phyloP scores from a whole-genome alignment of 108 stramenopile genomes.

The Epithemia pelagica region DNA sequence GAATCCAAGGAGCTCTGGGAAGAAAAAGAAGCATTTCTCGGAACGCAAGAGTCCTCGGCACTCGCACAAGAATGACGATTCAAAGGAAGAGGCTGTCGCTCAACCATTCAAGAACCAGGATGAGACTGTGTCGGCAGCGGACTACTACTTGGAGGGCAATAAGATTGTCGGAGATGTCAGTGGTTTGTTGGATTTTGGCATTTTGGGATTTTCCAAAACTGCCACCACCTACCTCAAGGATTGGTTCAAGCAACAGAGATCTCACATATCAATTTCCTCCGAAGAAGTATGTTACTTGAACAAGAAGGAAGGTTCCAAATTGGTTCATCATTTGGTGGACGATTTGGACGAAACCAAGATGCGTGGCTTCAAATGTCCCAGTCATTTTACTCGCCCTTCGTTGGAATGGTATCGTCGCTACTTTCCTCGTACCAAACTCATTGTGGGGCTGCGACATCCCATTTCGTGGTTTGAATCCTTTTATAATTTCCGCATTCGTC shows the following conservation, averaged over 20 bases:
- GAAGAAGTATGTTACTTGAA: background rate
- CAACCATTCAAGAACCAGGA: no score
- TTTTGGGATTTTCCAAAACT: conserved; percentile 49
- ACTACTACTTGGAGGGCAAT: background rate
- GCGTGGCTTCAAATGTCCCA: conserved; percentile 15
- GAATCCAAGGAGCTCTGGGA: no score
- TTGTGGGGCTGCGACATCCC: conserved; percentile 46
- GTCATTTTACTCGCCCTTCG: conserved; percentile 3
- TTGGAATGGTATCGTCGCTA: conserved; percentile 9
- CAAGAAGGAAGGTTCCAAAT: background rate
- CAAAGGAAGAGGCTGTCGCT: no score
- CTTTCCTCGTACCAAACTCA: conserved; percentile 31
- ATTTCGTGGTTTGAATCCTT: conserved; percentile 37
- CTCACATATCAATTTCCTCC: background rate
- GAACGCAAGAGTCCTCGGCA: no score
- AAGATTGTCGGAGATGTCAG: conserved; percentile 2
- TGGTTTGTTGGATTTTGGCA: conserved; percentile 41
- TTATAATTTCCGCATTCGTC: conserved; percentile 27
- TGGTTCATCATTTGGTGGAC: background rate
- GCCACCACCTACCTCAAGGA: conserved; percentile 33
- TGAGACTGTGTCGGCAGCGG: background rate
- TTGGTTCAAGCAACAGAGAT: conserved; percentile 1
- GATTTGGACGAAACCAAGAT: background rate
- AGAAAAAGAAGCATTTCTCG: no score
- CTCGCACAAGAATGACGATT: no score